phyloP scores from a whole-genome alignment of 1,139 yeast genomes.

The Pichiaceae sp. region DNA sequence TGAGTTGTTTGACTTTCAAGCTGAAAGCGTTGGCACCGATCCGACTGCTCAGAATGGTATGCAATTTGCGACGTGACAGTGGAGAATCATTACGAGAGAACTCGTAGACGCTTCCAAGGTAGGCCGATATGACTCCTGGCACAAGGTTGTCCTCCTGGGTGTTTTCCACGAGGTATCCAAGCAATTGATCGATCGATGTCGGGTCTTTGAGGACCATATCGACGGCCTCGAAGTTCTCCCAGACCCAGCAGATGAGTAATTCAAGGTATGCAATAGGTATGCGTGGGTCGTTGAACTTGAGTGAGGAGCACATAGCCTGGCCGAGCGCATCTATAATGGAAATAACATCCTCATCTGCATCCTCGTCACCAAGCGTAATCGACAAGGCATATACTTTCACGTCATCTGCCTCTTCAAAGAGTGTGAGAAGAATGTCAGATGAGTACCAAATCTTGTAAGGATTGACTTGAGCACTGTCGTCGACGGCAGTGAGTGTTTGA shows the following conservation, averaged over 20 bases:
- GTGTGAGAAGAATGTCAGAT: conserved; percentile 50
- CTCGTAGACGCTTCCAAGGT: conserved; percentile 76
- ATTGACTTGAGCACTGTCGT: conserved; percentile 65
- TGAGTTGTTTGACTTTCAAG: conserved; percentile 64
- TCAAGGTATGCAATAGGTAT: conserved; percentile 73
- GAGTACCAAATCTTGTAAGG: conserved; percentile 91
- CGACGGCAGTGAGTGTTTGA: conserved; percentile 66
- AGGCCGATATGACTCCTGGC: conserved; percentile 66
- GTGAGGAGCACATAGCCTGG: conserved; percentile 61
- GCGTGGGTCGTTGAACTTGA: conserved; percentile 63
- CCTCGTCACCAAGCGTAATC: conserved; percentile 60
- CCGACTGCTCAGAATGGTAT: conserved; percentile 53
- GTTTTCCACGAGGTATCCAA: conserved; percentile 60
- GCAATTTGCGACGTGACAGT: conserved; percentile 54
- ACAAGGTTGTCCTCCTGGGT: conserved; percentile 51
- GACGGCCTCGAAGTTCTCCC: conserved; percentile 69
- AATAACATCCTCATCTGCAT: conserved; percentile 66
- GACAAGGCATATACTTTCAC: conserved; percentile 42
- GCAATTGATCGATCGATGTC: conserved; percentile 55
- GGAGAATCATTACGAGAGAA: conserved; percentile 72
- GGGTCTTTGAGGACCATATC: conserved; percentile 67
- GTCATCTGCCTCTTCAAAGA: conserved; percentile 52
- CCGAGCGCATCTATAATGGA: conserved; percentile 73
- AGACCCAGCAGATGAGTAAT: conserved; percentile 70
- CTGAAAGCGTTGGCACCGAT: conserved; percentile 78